Base-by-base conservation (phyloP, 257 asterid species). In the Nemophila menziesii region DNA sequence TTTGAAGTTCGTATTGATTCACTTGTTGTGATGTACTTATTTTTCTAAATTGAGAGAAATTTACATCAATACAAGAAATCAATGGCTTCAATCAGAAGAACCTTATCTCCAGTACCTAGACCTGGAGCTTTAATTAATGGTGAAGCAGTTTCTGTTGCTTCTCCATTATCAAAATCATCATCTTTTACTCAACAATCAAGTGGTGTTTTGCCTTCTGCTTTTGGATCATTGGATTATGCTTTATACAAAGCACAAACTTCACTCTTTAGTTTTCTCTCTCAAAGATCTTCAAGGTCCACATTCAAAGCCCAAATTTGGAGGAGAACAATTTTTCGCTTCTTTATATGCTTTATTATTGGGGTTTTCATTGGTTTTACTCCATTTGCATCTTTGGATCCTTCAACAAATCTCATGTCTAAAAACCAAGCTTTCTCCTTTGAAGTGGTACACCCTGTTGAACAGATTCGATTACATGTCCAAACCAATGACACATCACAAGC, bases 11-110 rank as follows among this genome's bases (percentile, higher is more conserved):
- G 36, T 29, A 7, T 29, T 29, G 36, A 29, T 10, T 7, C 36
- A 29, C 12, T 2, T 5, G 2, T 29, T n/a, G n/a, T n/a, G n/a
- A n/a, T n/a, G n/a, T n/a, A n/a, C n/a, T n/a, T n/a, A n/a, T n/a
- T n/a, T n/a, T n/a, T n/a, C n/a, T n/a, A n/a, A n/a, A n/a, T n/a
- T n/a, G n/a, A n/a, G n/a, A n/a, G 7, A 7, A 29, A 13, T 29
- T 33, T 29, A 6, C 5, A 34, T 23, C 41, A 59, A 52, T 29
- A n/a, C n/a, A n/a, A n/a, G 22, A 39, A 26, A 36, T 26, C 65
- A 21, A 84, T 84, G 93, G 86, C 93, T 44, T 84, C 83, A 12
- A 68, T 80, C 44, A 66, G 95, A 62, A 65, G 95, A 58, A 62
- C 84, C 20, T 23, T 74, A 49, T 74, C 84, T 17, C 89, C 82